Base-by-base conservation (phyloP, 1,284 basidiomycete genomes). In the Cryptococcus sp. region DNA sequence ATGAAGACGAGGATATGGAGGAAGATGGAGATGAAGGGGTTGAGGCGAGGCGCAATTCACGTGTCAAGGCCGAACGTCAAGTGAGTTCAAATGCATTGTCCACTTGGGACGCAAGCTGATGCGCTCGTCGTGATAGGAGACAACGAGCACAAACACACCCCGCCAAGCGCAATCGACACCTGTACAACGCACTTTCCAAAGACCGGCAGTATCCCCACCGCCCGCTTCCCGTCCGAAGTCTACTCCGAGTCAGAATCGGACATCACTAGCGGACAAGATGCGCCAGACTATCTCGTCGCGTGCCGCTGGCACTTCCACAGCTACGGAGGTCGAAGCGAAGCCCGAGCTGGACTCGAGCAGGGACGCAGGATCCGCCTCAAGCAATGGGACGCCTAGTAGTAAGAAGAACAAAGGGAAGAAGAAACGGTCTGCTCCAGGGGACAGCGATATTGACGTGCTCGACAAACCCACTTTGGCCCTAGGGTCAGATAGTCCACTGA, bases 191-290 rank as follows among this genome's bases (percentile, higher is more conserved):
- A 45, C 42, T 16, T 45, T 45, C 42, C 42, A 22, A 45, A 47
- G 52, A 40, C 60, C 60, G 15, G 52, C 51, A 7, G n/a, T 61
- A 22, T 61, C 60, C 13, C 60, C 60, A 20, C 60, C 60, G 25
- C 57, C 57, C 40, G 22, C 42, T 20, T 13, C 7, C 22, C 51
- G 45, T 31, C 40, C 38, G 3, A 27, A 27, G 40, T 44, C 50
- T n/a, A 20, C 22, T 27, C 20, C 19, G 11, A 25, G 22, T 17
- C 19, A 45, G 39, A 45, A 46, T 19, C 53, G 50, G 27, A 51
- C 52, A 17, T 49, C 59, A 25, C 41, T 54, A 20, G 55, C 54
- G 15, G 59, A 58, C 15, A 55, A 62, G 41, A 62, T 53, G 60
- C 35, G 60, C n/a, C 50, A 55, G 47, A 56, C 54, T 13, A 53